Percentiles rank a stretch among this genome's conserved stretches.
phyloP scores from a whole-genome alignment of 257 asterid genomes.

The Rubia yunnanensis region DNA sequence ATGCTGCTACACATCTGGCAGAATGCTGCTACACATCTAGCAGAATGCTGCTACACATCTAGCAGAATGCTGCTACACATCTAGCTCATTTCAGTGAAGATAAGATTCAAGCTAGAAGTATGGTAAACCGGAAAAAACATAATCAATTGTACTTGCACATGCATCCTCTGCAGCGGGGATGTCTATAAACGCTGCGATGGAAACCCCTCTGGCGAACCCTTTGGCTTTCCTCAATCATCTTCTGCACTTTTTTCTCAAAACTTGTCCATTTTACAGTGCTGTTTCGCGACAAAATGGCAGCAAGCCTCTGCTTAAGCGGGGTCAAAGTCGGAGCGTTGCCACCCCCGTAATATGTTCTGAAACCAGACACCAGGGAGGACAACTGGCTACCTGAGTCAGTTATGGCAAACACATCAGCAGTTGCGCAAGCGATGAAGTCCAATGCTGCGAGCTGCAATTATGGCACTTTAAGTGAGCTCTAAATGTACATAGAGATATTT shows the following conservation, averaged over 20 bases:
- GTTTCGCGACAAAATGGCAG: constrained; percentile 55
- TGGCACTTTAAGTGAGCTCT: neutral
- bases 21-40: neutral
- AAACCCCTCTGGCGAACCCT: constrained; percentile 34
- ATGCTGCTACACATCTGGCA: neutral
- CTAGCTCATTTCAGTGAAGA: too few relatives aligned
- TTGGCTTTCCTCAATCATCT: constrained; percentile 84
- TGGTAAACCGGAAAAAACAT: neutral
- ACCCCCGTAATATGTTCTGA: constrained; percentile 68
- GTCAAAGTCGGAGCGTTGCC: constrained; percentile 70
- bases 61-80: too few relatives aligned
- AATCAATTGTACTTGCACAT: constrained; percentile 51
- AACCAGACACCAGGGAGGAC: constrained; percentile 82
- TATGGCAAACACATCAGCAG: constrained; percentile 82
- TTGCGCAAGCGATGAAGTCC: constrained; percentile 78
- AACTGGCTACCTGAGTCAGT: constrained; percentile 96
- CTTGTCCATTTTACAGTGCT: constrained; percentile 50
- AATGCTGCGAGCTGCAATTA: constrained; percentile 83
- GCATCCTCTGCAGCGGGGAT: constrained; percentile 29
- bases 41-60: neutral
- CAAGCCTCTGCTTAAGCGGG: constrained; percentile 84
- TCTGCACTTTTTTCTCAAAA: constrained; percentile 49
- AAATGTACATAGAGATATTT: neutral
- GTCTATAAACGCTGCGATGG: constrained; percentile 57
- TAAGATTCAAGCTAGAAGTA: neutral